Evolutionary conservation across 2,329 filamentous ascomycete genomes (phyloP).

Genomic region (Rhexocercosporidium sp.): DNA sequence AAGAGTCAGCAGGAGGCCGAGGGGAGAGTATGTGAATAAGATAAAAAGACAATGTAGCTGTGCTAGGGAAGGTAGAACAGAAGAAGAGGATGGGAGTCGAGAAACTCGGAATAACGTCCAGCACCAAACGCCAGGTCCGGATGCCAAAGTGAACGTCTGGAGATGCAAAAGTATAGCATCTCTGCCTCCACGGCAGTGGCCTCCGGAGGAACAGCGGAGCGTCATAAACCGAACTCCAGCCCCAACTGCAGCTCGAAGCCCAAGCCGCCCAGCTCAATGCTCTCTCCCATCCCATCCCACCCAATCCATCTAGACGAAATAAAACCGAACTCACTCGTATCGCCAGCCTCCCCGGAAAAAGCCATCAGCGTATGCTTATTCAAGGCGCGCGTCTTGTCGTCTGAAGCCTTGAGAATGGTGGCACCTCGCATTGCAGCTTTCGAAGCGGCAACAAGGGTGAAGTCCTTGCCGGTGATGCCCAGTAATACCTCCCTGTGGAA

Average conservation of each 20-base stretch:
- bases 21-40: not conserved
- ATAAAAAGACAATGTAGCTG: not conserved
- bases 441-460: conserved; percentile 94
- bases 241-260: not conserved
- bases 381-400: conserved; percentile 93
- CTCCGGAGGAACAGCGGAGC: too few relatives aligned
- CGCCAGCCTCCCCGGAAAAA: conserved; percentile 93
- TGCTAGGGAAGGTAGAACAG: not conserved
- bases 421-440: conserved; percentile 98
- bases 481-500: conserved; percentile 87
- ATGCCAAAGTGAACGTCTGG: too few relatives aligned
- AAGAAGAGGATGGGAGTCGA: not conserved
- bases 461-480: conserved; percentile 99
- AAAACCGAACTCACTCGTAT: conserved; percentile 70
- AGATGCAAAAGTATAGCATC: not conserved
- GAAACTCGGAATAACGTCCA: not conserved
- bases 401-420: conserved; percentile 90
- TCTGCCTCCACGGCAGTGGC: too few relatives aligned
- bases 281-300: not conserved
- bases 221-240: not conserved
- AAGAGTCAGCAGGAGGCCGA: conserved; percentile 19
- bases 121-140: too few relatives aligned
- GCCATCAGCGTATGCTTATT: conserved; percentile 96
- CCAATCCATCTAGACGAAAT: not conserved
- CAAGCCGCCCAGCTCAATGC: not conserved